Conservation (phyloP, 495 filamentous ascomycete species). For the Xylaria telfairii region DNA sequence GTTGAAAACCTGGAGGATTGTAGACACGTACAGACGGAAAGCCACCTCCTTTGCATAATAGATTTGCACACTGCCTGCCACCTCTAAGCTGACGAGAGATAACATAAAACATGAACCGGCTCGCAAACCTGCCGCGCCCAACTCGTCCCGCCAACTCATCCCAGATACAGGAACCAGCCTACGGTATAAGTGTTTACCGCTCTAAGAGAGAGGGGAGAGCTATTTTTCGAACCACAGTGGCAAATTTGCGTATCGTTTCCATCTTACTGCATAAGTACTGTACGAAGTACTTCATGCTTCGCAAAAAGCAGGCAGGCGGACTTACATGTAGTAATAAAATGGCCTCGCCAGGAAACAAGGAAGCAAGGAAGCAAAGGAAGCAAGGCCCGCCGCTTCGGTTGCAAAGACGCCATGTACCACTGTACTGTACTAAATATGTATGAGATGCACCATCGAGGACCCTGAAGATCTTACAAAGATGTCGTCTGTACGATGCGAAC, state of each 20-base stretch:
- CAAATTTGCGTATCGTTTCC: slow-evolving; percentile 6
- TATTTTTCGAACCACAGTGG: slow-evolving; percentile 7
- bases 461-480: slow-evolving; percentile 21
- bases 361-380: not conserved
- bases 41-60: not conserved
- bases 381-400: slow-evolving; percentile 10
- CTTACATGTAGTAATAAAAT: not conserved
- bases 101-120: slow-evolving; percentile 17
- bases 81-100: slow-evolving; percentile 20
- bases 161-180: not conserved
- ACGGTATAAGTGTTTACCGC: slow-evolving; percentile 4
- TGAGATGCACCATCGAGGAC: slow-evolving; percentile 20
- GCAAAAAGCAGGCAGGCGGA: not conserved
- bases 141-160: slow-evolving; percentile 2
- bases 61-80: slow-evolving; percentile 9
- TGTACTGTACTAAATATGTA: not conserved
- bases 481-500: slow-evolving; percentile 18
- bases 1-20: too few relatives aligned
- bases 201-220: not conserved
- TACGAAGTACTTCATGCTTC: not conserved
- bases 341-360: slow-evolving; percentile 1
- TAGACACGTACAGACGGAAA: too few relatives aligned
- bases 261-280: slow-evolving; percentile 16
- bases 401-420: not conserved
- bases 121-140: slow-evolving; percentile 4